Evolutionary conservation across 2,329 filamentous ascomycete species (phyloP), one percentile per base, ranked within the genome.

Genomic region (Ophiostoma ulmi): DNA sequence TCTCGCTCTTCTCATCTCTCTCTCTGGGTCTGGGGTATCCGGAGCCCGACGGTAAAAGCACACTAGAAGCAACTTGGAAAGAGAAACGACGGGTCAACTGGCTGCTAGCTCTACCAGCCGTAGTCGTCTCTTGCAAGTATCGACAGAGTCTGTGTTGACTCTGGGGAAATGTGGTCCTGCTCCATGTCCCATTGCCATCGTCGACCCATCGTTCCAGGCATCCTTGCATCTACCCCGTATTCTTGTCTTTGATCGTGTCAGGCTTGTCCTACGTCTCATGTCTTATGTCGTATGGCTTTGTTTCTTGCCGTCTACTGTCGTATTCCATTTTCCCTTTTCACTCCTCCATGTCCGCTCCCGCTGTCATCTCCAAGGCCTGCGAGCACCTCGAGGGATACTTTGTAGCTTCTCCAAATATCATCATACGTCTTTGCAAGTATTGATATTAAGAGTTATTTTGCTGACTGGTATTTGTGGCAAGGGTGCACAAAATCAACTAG

Each of bases 181-280:
- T 20, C 44, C 44, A 48, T 48, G 44, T 48, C n/a, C 44, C 44
- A n/a, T 48, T 20, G 44, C 44, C 6, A 48, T 48, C 44, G 44
- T 20, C 6, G 2, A 17, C 26, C 58, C 58, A 63, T 31, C 14
- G 26, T 17, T 26, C 58, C 58, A 63, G 58, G 58, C 58, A 63
- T 63, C 58, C 58, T 36, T 63, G 58, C 58, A 35, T 63, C 58
- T 63, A 63, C 58, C 58, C 58, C 58, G 58, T 63, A 63, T 31
- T 63, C 58, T 35, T 20, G 44, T 48, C 44, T 48, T 20, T 48
- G 44, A 48, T 20, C 44, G 38, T 48, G 44, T n/a, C 44, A 7
- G n/a, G 44, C 44, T 48, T 48, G 44, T 48, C 20, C n/a, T 11
- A 58, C n/a, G 48, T 55, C 48, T 55, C 31, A 31, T 55, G 48